A percentile compares a stretch with the other conserved stretches of the same genome.
These are phyloP conservation scores for Penicillium ochrochloron DNA, from an alignment of 495 filamentous ascomycete species.

Conservation along the genomic window DNA sequence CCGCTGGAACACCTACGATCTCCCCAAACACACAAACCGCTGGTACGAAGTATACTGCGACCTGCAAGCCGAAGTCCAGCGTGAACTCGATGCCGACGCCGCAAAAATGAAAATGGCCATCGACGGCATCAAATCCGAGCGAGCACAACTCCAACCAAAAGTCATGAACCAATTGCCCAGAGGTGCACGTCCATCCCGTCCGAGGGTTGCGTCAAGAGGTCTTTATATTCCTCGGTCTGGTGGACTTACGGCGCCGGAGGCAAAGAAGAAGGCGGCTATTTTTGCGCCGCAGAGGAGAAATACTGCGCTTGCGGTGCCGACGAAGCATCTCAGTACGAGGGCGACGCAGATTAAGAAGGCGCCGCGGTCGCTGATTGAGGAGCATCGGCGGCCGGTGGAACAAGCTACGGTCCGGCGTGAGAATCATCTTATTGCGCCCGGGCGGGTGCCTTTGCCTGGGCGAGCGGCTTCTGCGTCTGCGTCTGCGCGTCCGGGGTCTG, in stretches of 20 bases:
- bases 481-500: neutral
- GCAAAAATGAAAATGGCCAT: slow-evolving; percentile 53
- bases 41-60: slow-evolving; percentile 71
- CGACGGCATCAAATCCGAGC: slow-evolving; percentile 53
- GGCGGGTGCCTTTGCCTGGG: slow-evolving; percentile 19
- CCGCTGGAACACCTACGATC: slow-evolving; percentile 58
- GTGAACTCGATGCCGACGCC: slow-evolving; percentile 53
- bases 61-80: slow-evolving; percentile 47
- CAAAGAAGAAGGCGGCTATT: slow-evolving; percentile 40
- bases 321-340: slow-evolving; percentile 43
- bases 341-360: slow-evolving; percentile 45
- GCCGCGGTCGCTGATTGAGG: slow-evolving; percentile 48
- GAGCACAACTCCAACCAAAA: slow-evolving; percentile 51
- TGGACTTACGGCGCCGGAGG: neutral
- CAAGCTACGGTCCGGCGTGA: slow-evolving; percentile 17
- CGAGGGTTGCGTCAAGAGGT: slow-evolving; percentile 28
- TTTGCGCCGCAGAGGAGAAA: slow-evolving; percentile 45
- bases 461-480: neutral
- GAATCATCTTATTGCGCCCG: slow-evolving; percentile 28
- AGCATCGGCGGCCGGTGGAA: slow-evolving; percentile 41
- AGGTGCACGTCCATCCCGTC: slow-evolving; percentile 12
- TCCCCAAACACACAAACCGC: slow-evolving; percentile 58
- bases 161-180: slow-evolving; percentile 36
- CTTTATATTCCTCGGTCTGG: neutral
- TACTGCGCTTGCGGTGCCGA: slow-evolving; percentile 43